Base-by-base conservation (phyloP, 2,329 filamentous ascomycete genomes). In the Penicillium psychrosexuale region DNA sequence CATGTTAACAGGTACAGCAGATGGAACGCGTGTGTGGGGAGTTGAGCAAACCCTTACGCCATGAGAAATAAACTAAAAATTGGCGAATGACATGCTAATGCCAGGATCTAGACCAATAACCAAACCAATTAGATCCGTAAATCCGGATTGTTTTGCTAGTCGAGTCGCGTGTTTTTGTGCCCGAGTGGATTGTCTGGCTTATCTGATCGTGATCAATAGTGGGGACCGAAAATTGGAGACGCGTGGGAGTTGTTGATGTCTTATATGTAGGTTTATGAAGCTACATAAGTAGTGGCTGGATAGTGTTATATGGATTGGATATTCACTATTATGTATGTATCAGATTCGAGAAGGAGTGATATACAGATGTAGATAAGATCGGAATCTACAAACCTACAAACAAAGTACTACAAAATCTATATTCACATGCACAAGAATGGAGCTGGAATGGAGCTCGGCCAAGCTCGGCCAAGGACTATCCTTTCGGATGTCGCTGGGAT, bases 401-500 rank as follows among this genome's bases (percentile, higher is more conserved):
- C 8, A 31, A 15, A 38, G 40, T 6, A 17, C 39, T 6, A 17
- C 39, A 8, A n/a, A 45, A 15, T 24, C 8, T 8, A 45, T 33
- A 28, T 28, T 27, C 13, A 24, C 7, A 39, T 53, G 44, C 51
- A 53, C 44, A 49, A 45, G 22, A 43, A 52, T 56, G 54, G 53
- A 38, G 31, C 40, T 47, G 50, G 52, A 47, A 64, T 65, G 61
- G 61, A 61, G 58, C 55, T 56, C 61, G 56, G 50, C 53, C 57
- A 60, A 61, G 58, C 55, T 56, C 61, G 56, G 50, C 53, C 57
- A 60, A 50, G 17, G 46, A 47, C 33, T 58, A 56, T 59, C 58
- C 27, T 51, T 56, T 63, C 63, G 63, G 63, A 64, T 55, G 59
- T 55, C 51, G 58, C 55, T 64, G 57, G 61, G 57, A 56, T 42